phyloP scores from a whole-genome alignment of 495 filamentous ascomycete species.

The Monascus purpureus region DNA sequence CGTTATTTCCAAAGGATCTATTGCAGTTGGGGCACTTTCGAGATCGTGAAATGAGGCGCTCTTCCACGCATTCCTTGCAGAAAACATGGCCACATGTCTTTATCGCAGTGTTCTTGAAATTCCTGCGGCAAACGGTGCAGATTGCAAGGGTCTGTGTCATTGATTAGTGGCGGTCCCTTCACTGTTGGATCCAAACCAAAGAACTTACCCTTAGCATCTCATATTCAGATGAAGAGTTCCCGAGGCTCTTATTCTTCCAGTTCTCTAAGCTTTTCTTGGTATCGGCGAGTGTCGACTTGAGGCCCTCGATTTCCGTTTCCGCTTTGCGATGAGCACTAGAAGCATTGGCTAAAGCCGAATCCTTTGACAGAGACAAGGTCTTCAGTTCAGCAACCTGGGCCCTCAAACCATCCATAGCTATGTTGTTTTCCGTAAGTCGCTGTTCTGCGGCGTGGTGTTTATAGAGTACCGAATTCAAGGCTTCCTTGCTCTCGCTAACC shows the following conservation, averaged over 20 bases:
- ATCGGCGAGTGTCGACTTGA: constrained; percentile 58
- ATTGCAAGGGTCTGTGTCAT: constrained; percentile 59
- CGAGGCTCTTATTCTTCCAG: constrained; percentile 67
- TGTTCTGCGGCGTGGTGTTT: constrained; percentile 63
- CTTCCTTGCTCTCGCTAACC: constrained; percentile 62
- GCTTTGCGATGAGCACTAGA: constrained; percentile 49
- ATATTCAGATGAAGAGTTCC: constrained; percentile 68
- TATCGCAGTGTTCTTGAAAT: constrained; percentile 87
- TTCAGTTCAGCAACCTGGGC: constrained; percentile 64
- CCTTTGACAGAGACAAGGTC: constrained; percentile 57
- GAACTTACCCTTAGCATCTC: constrained; percentile 67
- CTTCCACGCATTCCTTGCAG: constrained; percentile 78
- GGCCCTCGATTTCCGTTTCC: constrained; percentile 59
- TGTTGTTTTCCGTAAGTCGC: constrained; percentile 49
- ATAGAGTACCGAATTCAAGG: constrained; percentile 45
- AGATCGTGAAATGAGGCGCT: constrained; percentile 71
- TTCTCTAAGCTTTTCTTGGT: constrained; percentile 63
- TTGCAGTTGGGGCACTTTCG: constrained; percentile 92
- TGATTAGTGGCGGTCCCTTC: constrained; percentile 20
- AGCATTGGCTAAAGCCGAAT: constrained; percentile 38
- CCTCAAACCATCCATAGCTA: constrained; percentile 56
- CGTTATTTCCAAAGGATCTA: constrained; percentile 75
- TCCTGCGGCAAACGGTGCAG: constrained; percentile 76
- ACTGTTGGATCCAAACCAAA: no score
- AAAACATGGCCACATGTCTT: constrained; percentile 95